Evolutionary conservation across 805 yeast genomes (phyloP).

Genomic region (Lachancea meyersii): DNA sequence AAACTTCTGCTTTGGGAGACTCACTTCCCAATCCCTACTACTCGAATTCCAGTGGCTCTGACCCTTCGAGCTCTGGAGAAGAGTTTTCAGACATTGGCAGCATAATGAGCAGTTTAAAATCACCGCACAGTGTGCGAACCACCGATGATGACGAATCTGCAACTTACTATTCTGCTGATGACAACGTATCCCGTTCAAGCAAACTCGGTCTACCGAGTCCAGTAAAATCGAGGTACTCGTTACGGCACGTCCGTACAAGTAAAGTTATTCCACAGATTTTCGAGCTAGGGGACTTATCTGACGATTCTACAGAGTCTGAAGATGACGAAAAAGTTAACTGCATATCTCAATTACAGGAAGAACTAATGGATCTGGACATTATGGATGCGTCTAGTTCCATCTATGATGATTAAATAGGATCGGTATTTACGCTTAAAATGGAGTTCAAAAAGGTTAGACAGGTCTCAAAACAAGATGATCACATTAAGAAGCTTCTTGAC

Average conservation of each 20-base stretch:
- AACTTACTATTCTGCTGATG: slow-evolving; percentile 8
- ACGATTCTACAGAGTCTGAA: not conserved
- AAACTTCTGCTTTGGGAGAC: slow-evolving; percentile 5
- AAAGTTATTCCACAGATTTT: slow-evolving; percentile 6
- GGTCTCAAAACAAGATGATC: not conserved
- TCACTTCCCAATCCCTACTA: slow-evolving; percentile 26
- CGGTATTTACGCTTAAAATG: too few species aligned
- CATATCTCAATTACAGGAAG: slow-evolving; percentile 1
- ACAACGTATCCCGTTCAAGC: not conserved
- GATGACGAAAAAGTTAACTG: slow-evolving; percentile 3
- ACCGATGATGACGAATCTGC: slow-evolving; percentile 8
- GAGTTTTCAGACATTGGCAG: slow-evolving; percentile 22
- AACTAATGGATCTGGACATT: slow-evolving; percentile 5
- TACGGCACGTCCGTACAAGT: slow-evolving; percentile 3
- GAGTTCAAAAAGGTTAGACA: not conserved
- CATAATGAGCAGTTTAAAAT: slow-evolving; percentile 4
- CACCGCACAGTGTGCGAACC: not conserved
- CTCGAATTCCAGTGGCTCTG: slow-evolving; percentile 18
- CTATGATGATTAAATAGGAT: slow-evolving; percentile 1
- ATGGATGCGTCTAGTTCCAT: slow-evolving; percentile 6
- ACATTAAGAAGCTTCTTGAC: not conserved
- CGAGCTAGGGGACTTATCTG: slow-evolving; percentile 1
- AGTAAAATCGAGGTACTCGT: not conserved
- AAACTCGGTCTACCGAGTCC: not conserved
- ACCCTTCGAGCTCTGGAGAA: slow-evolving; percentile 22